phyloP scores from a whole-genome alignment of 306 rosid species.

The Lablab purpureus region DNA sequence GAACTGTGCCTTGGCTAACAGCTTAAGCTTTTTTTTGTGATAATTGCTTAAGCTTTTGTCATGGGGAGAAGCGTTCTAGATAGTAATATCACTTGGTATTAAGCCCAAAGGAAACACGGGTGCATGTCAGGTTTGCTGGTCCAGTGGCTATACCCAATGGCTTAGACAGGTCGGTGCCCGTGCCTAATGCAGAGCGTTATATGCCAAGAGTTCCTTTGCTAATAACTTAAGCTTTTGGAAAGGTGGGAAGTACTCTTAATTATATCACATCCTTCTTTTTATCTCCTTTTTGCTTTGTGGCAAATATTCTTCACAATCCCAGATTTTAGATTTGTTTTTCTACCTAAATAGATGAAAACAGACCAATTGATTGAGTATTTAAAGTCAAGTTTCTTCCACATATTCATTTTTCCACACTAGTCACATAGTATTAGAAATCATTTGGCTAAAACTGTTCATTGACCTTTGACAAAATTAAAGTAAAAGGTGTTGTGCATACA shows the following conservation, averaged over 20 bases:
- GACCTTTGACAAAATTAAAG: conserved; percentile 10
- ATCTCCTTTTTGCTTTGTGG: background rate
- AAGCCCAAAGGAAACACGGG: background rate
- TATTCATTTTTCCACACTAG: conserved; percentile 1
- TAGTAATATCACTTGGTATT: background rate
- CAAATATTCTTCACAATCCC: conserved; percentile 28
- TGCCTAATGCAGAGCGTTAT: background rate
- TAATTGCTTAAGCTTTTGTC: background rate
- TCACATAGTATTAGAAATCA: background rate
- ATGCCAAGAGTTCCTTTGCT: background rate
- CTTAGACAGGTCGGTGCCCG: background rate
- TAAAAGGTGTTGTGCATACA: conserved; percentile 1
- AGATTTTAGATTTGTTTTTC: conserved; percentile 10
- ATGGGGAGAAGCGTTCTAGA: background rate
- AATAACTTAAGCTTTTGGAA: background rate
- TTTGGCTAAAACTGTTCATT: background rate
- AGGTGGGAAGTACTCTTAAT: background rate
- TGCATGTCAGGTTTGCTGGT: background rate
- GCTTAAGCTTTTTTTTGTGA: too few relatives aligned
- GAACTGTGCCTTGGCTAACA: too few relatives aligned
- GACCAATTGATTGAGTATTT: background rate
- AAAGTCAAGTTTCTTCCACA: conserved; percentile 27
- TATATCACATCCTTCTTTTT: background rate
- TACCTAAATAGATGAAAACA: conserved; percentile 3
- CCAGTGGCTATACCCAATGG: background rate